phyloP scores from a whole-genome alignment of 163 green algal species.

The Chlorella variabilis region DNA sequence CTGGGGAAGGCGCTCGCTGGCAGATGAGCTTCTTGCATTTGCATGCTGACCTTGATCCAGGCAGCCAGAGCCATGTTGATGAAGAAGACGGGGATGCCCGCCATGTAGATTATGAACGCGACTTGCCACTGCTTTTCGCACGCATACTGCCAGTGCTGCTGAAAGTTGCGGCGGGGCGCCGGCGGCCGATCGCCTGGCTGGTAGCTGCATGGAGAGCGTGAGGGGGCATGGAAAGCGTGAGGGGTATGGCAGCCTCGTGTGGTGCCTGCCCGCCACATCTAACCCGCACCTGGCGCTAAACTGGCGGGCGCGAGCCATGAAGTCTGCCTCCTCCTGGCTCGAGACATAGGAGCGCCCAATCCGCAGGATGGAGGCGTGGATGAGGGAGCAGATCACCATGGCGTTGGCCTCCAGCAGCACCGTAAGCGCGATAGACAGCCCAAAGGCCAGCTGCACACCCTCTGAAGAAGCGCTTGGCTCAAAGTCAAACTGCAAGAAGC shows the following conservation, averaged over 20 bases:
- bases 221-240: not conserved
- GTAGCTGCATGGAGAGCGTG: not conserved
- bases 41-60: not conserved
- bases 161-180: conserved; percentile 21
- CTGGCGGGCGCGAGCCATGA: conserved; percentile 23
- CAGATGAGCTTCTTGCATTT: not conserved
- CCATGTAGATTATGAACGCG: conserved; percentile 2
- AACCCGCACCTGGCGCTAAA: not conserved
- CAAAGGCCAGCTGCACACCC: conserved; percentile 35
- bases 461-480: not conserved
- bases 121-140: conserved; percentile 27
- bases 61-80: conserved; percentile 15
- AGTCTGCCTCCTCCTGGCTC: conserved; percentile 27
- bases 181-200: conserved; percentile 5
- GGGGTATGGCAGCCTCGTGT: no score
- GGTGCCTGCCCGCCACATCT: no score
- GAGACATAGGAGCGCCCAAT: conserved; percentile 22
- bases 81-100: conserved; percentile 23
- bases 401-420: conserved; percentile 26
- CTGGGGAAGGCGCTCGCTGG: no score
- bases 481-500: conserved; percentile 33
- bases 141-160: conserved; percentile 23
- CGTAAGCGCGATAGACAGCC: conserved; percentile 25
- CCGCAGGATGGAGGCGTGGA: conserved; percentile 28
- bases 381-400: conserved; percentile 29